phyloP scores from a whole-genome alignment of 139 green algal genomes.

The Coelastrella sp. region DNA sequence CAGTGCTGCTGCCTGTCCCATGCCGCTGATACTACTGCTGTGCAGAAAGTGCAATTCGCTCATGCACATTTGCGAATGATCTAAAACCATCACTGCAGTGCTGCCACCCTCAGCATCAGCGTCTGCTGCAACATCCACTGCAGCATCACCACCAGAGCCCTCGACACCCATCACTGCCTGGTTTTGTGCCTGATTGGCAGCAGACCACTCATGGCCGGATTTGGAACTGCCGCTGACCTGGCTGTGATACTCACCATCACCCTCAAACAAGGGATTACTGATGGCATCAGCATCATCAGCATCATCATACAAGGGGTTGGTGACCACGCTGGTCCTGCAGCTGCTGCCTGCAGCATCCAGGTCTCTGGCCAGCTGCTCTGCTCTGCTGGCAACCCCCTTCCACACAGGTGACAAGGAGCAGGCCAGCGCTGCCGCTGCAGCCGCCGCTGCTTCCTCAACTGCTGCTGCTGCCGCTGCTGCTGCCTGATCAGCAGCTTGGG shows the following conservation, averaged over 20 bases:
- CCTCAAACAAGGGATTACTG: background rate
- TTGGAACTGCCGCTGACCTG: too few species aligned
- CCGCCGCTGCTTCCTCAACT: slow-evolving; percentile 21
- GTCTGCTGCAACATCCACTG: background rate
- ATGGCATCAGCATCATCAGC: background rate
- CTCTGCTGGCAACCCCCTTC: background rate
- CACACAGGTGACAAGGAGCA: background rate
- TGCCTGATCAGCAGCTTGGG: background rate
- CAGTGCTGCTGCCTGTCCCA: too few species aligned
- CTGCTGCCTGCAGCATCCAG: background rate
- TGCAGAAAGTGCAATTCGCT: background rate
- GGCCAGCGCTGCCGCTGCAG: slow-evolving; percentile 15
- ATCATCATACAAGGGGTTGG: background rate
- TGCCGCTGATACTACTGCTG: too few species aligned
- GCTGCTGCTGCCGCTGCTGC: slow-evolving; percentile 25
- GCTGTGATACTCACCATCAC: background rate
- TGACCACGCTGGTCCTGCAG: background rate
- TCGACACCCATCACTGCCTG: too few species aligned
- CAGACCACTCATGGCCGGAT: too few species aligned
- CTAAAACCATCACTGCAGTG: background rate
- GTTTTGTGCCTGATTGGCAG: too few species aligned
- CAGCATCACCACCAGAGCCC: background rate
- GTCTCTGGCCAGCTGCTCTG: background rate
- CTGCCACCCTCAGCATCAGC: background rate
- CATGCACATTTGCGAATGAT: background rate